Evolutionary conservation across 1,139 yeast species (phyloP), one percentile per base, ranked within the genome.

Genomic region (Kodamaea ohmeri): DNA sequence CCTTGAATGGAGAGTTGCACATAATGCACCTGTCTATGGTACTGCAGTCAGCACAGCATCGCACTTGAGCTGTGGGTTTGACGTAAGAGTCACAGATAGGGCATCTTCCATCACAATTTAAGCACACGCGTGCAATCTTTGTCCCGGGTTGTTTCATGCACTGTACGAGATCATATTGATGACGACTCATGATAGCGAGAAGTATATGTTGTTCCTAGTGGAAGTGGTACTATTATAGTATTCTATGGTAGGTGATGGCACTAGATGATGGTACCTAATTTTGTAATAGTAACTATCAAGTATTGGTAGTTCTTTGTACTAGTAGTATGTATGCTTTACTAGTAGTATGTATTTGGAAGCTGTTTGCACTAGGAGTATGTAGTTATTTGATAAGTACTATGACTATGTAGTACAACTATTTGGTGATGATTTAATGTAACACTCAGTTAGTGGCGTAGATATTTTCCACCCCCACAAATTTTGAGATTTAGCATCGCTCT

Each of bases 11-110:
- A 5, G 39, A 28, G 16, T 35, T 40, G 33, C 43, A 40, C 30
- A 37, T 25, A 15, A 40, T 37, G 30, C 43, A 40, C 26, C 34
- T 30, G 29, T 40, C 41, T 11, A 21, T 34, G 51, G 78, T 78
- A 0, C 95, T 73, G 57, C 98, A 90, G 48, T 83, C 94, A 42
- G 84, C 89, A 60, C 98, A 90, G 21, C 88, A 73, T 45, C 85
- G 69, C 2, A 81, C 97, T 40, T 69, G 62, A n/a, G 79, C 70
- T 6, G 78, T 73, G 1, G 95, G 90, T 44, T 85, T 80, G 9
- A 88, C 96, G 48, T 73, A 78, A 1, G 96, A 85, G 55, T 89
- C 97, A 60, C 98, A 90, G 1, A 80, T 69, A 2, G 97, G 97
- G 54, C 98, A 90, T 47, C 82, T 72, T 1, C 97, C 97, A 54